Conservation (phyloP, 768 basidiomycete genomes). For the Tylopilus subfusipes region DNA sequence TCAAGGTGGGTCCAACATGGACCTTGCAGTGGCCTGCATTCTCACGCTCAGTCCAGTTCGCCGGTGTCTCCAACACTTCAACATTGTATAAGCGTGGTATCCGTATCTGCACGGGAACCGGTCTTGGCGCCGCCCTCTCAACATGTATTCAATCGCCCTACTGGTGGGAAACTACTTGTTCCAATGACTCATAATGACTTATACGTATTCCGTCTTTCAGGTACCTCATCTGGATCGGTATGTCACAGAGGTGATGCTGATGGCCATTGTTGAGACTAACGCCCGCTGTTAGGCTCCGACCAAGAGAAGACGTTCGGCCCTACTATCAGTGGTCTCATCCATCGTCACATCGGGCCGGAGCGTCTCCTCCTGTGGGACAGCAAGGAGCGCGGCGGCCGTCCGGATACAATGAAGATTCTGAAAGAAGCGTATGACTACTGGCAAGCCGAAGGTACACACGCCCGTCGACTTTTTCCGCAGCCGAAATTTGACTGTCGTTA, state of each 20-base stretch:
- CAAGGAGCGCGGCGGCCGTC: slow-evolving; percentile 68
- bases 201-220: slow-evolving; percentile 32
- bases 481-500: neutral
- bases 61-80: slow-evolving; percentile 78
- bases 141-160: slow-evolving; percentile 74
- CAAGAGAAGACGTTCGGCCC: slow-evolving; percentile 84
- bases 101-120: slow-evolving; percentile 79
- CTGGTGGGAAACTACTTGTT: slow-evolving; percentile 44
- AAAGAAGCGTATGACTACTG: slow-evolving; percentile 65
- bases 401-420: slow-evolving; percentile 73
- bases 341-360: slow-evolving; percentile 67
- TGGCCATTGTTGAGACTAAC: slow-evolving; percentile 6
- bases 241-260: slow-evolving; percentile 10
- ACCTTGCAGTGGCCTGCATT: slow-evolving; percentile 2
- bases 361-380: slow-evolving; percentile 76
- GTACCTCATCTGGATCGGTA: slow-evolving; percentile 79
- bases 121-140: slow-evolving; percentile 74
- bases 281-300: slow-evolving; percentile 54
- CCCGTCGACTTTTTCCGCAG: neutral
- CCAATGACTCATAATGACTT: neutral
- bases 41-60: slow-evolving; percentile 46
- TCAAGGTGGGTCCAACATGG: slow-evolving; percentile 49
- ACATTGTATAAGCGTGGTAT: slow-evolving; percentile 77
- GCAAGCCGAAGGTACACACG: slow-evolving; percentile 60
- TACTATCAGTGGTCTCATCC: slow-evolving; percentile 71